Evolutionary conservation across 169 alveolate species (phyloP).

Genomic region (Babesia gibsoni): DNA sequence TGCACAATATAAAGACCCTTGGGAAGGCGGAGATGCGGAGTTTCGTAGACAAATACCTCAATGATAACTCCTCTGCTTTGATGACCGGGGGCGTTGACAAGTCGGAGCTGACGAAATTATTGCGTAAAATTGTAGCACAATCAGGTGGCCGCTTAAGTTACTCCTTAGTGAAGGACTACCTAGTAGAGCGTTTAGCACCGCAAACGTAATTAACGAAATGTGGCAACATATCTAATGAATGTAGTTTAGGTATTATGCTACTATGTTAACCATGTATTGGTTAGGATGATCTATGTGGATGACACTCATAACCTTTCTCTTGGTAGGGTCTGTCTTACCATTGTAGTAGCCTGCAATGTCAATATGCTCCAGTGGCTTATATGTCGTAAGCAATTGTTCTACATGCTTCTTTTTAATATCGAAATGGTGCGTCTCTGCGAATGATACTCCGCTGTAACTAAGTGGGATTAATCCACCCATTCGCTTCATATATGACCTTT

Average conservation of each 20-base stretch:
- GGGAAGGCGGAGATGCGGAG: conserved; percentile 14
- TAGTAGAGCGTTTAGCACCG: background rate
- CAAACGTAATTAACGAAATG: background rate
- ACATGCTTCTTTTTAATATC: conserved; percentile 4
- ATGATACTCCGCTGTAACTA: conserved; percentile 13
- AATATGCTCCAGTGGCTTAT: conserved; percentile 13
- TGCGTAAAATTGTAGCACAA: conserved; percentile 9
- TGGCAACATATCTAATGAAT: background rate
- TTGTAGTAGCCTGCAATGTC: conserved; percentile 11
- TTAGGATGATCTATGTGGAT: conserved; percentile 2
- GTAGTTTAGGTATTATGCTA: background rate
- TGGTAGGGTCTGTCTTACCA: background rate
- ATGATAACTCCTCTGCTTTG: background rate
- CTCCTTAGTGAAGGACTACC: background rate
- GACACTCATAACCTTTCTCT: background rate
- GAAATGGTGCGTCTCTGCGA: conserved; percentile 23
- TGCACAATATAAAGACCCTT: conserved; percentile 11
- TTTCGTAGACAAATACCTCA: conserved; percentile 22
- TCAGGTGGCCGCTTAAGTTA: conserved; percentile 15
- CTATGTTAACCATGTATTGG: conserved; percentile 21
- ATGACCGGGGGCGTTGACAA: background rate
- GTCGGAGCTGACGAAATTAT: background rate
- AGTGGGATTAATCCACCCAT: conserved; percentile 11
- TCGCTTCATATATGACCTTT: background rate
- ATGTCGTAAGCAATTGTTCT: background rate